Percentiles rank a stretch among this genome's conserved stretches.
Conservation (phyloP, 164 flowering plant genomes). For the Vitis rupestris region DNA sequence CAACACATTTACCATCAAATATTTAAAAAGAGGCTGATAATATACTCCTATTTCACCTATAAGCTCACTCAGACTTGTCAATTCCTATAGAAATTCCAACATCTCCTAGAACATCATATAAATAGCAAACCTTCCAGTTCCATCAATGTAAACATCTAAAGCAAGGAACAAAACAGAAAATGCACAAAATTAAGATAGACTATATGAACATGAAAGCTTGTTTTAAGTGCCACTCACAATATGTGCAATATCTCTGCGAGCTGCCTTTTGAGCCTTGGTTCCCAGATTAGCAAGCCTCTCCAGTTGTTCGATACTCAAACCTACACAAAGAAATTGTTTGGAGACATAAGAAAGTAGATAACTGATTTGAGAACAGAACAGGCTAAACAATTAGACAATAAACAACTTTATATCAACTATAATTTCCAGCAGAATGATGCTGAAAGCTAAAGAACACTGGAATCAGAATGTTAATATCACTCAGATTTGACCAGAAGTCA, state of each 20-base stretch:
- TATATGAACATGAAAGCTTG: neutral
- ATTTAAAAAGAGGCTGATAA: too few species aligned
- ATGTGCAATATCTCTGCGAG: conserved; percentile 93
- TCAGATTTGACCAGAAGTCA: too few species aligned
- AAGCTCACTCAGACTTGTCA: too few species aligned
- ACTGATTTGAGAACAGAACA: neutral
- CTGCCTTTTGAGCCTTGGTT: conserved; percentile 69
- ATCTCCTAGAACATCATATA: neutral
- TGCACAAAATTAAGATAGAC: neutral
- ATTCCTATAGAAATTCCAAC: neutral
- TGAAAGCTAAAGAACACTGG: too few species aligned
- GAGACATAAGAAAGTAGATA: neutral
- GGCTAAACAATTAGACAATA: neutral
- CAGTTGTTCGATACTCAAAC: conserved; percentile 63
- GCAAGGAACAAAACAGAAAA: neutral
- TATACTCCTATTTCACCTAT: too few species aligned
- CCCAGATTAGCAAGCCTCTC: conserved; percentile 78
- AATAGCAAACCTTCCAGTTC: neutral
- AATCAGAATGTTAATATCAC: too few species aligned
- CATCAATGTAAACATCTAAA: neutral
- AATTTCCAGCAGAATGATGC: too few species aligned
- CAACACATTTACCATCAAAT: too few species aligned
- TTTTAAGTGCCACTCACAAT: conserved; percentile 55
- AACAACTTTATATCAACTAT: neutral
- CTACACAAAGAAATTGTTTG: conserved; percentile 30